Base-by-base conservation (phyloP, 108 stramenopile species). In the Discostella stelligeroides region DNA sequence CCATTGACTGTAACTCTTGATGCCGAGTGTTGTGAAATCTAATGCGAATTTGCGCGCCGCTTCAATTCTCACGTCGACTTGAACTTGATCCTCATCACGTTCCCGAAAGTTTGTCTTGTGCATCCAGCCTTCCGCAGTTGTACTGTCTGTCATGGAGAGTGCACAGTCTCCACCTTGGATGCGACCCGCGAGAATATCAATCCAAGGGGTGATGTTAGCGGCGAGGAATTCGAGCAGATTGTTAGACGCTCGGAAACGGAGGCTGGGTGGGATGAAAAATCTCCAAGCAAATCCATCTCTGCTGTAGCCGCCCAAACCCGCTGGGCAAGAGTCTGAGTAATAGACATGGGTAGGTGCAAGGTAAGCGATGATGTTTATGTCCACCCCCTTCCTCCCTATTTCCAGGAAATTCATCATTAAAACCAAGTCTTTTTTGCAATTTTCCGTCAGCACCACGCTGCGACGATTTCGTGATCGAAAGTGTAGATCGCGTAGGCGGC, bases 111-210 rank as follows among this genome's bases (percentile, higher is more conserved):
- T 54, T 0, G 68, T 39, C 30, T 69, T 63, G 34, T 23, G 45
- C 0, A 27, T 2, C 75, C 75, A 76, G 14, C 60, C 43, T 54
- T 54, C 13, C 1, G 53, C 23, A n/a, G n/a, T n/a, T n/a, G n/a
- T n/a, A n/a, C n/a, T n/a, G n/a, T n/a, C n/a, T n/a, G n/a, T n/a
- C n/a, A n/a, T n/a, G n/a, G n/a, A n/a, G n/a, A n/a, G n/a, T n/a
- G n/a, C n/a, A n/a, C n/a, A n/a, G n/a, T n/a, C 6, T 17, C 17
- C 45, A 46, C 2, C n/a, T 17, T 46, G 14, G 2, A 46, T 14
- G 2, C 45, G 6, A 1, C 45, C 45, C 2, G 45, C 45, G 2
- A 46, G 2, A 1, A 46, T 2, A 6, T 46, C 45, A 1, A 46
- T 17, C 45, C 45, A 46, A 5, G 45, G 45, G 2, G 45, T 17